Percentiles rank a stretch among this genome's conserved stretches.
Conservation (phyloP, 192 early-diverging fungal genomes). For the Hyaloraphidium curvatum region DNA sequence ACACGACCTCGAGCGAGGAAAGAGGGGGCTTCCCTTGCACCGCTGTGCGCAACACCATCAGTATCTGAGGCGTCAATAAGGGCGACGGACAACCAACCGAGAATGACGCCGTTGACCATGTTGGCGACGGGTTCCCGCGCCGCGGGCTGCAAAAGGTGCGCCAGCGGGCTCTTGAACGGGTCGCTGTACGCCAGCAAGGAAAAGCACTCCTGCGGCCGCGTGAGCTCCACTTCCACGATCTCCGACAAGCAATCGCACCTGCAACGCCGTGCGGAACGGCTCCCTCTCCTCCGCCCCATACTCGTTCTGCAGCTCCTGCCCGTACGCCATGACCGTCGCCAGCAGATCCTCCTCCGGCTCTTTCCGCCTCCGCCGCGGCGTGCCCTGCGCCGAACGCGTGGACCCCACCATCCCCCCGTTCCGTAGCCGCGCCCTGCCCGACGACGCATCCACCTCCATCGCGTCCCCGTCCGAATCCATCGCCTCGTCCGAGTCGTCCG, state of each 20-base stretch:
- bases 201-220: constrained; percentile 32
- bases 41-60: not conserved
- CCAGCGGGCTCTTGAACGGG: constrained; percentile 22
- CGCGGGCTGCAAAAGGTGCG: constrained; percentile 27
- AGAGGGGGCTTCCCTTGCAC: constrained; percentile 3
- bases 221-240: not conserved
- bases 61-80: not conserved
- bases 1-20: constrained; percentile 2
- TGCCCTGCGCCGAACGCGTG: too few species aligned
- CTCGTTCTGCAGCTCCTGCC: constrained; percentile 33
- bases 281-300: constrained; percentile 21
- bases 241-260: constrained; percentile 6
- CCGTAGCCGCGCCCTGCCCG: too few species aligned
- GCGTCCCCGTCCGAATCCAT: constrained; percentile 12
- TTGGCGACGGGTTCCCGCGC: constrained; percentile 37
- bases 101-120: constrained; percentile 47
- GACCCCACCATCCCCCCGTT: not conserved
- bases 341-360: constrained; percentile 9
- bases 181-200: constrained; percentile 53
- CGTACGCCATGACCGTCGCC: constrained; percentile 22
- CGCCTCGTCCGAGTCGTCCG: not conserved
- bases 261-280: constrained; percentile 20
- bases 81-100: constrained; percentile 6
- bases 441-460: constrained; percentile 29
- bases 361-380: not conserved